Evolutionary conservation across 345 rosid genomes (phyloP).

Genomic region (Theobroma cacao): DNA sequence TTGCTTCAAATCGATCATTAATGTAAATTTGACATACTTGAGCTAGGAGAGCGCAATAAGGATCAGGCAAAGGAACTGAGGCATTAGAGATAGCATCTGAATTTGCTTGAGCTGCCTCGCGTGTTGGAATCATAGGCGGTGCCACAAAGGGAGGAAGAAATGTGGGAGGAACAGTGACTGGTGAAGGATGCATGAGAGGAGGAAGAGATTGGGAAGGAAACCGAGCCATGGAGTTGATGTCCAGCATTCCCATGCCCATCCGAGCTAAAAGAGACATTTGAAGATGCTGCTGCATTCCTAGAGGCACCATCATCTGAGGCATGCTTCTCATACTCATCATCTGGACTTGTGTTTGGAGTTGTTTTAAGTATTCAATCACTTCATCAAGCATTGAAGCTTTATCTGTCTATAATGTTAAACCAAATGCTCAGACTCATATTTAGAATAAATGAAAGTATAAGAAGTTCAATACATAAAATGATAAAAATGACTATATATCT

Average conservation of each 20-base stretch:
- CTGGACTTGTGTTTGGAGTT: slow-evolving; percentile 77
- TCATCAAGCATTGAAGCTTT: slow-evolving; percentile 97
- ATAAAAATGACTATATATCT: slow-evolving; percentile 22
- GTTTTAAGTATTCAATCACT: slow-evolving; percentile 89
- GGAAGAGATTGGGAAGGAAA: slow-evolving; percentile 22
- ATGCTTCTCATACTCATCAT: slow-evolving; percentile 67
- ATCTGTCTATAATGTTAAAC: slow-evolving; percentile 56
- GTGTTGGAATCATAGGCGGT: slow-evolving; percentile 18
- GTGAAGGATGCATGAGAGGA: slow-evolving; percentile 27
- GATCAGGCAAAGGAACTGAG: slow-evolving; percentile 33
- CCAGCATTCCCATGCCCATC: slow-evolving; percentile 64
- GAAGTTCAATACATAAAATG: not conserved
- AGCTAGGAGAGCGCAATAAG: slow-evolving; percentile 49
- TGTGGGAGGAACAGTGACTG: slow-evolving; percentile 6
- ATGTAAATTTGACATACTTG: slow-evolving; percentile 33
- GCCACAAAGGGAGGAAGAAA: slow-evolving; percentile 25
- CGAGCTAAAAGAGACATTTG: slow-evolving; percentile 75
- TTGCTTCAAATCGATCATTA: not conserved
- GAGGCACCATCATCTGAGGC: slow-evolving; percentile 69
- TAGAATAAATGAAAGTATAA: not conserved
- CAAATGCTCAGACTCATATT: not conserved
- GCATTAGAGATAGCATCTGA: slow-evolving; percentile 4
- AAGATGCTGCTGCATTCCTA: slow-evolving; percentile 77
- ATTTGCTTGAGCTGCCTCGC: slow-evolving; percentile 11
- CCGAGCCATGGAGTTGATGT: slow-evolving; percentile 22